phyloP scores from a whole-genome alignment of 1,284 basidiomycete genomes.

The Blastosporella zonata region DNA sequence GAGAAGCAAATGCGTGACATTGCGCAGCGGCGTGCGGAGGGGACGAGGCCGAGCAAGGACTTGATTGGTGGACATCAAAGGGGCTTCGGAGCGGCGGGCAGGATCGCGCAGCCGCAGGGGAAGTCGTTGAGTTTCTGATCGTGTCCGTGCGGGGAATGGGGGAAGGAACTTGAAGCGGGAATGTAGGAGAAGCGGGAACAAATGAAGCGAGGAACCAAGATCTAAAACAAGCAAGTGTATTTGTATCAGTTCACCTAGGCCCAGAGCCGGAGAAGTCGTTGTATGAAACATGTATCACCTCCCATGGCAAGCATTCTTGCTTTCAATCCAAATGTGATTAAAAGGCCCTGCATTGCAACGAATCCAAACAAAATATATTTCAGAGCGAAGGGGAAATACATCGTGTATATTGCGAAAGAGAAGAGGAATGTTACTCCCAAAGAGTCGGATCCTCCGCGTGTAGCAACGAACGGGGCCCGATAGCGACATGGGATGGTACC shows the following conservation, averaged over 20 bases:
- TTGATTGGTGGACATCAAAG: conserved; percentile 29
- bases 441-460: conserved; percentile 64
- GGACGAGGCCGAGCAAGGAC: conserved; percentile 51
- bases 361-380: neutral
- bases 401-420: conserved; percentile 11
- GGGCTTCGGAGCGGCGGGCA: conserved; percentile 41
- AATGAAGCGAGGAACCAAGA: neutral
- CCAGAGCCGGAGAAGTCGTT: too few species aligned
- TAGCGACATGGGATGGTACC: conserved; percentile 68
- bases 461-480: conserved; percentile 63
- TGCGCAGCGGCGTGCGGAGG: conserved; percentile 48
- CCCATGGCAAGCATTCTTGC: neutral
- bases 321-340: neutral
- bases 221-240: conserved; percentile 8
- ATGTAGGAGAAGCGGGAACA: neutral
- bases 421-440: conserved; percentile 57
- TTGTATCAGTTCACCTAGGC: conserved; percentile 11
- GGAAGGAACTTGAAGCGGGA: too few species aligned
- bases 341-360: neutral
- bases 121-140: conserved; percentile 39
- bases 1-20: conserved; percentile 50
- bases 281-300: neutral
- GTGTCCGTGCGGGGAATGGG: neutral
- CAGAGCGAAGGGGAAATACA: conserved; percentile 13
- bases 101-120: conserved; percentile 60